These are phyloP conservation scores for Crassisporium funariophilum DNA, from an alignment of 768 basidiomycete genomes.

Conservation along the genomic window DNA sequence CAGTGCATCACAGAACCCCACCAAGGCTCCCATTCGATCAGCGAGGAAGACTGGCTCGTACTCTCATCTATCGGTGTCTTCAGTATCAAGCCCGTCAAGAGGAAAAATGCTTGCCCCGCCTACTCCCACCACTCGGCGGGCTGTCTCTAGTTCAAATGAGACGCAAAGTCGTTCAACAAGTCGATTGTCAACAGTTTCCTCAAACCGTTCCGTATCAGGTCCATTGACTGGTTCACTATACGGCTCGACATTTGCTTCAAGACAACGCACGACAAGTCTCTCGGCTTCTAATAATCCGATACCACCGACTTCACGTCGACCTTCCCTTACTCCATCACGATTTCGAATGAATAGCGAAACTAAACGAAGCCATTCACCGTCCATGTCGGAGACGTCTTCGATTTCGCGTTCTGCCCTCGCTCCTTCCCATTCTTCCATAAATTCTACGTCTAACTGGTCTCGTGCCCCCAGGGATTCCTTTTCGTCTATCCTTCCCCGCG, in stretches of 20 bases:
- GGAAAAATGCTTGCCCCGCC: slow-evolving; percentile 51
- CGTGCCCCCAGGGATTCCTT: slow-evolving; percentile 69
- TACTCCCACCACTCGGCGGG: slow-evolving; percentile 43
- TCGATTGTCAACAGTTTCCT: slow-evolving; percentile 54
- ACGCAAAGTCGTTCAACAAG: slow-evolving; percentile 56
- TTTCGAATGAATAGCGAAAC: slow-evolving; percentile 43
- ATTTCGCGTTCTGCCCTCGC: slow-evolving; percentile 44
- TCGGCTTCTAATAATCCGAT: slow-evolving; percentile 40
- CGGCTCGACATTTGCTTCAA: slow-evolving; percentile 77
- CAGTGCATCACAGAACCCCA: slow-evolving; percentile 42
- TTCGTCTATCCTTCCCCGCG: slow-evolving; percentile 41
- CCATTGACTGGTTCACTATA: slow-evolving; percentile 54
- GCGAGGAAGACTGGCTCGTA: slow-evolving; percentile 32
- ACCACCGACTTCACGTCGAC: slow-evolving; percentile 25
- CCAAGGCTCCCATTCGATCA: slow-evolving; percentile 11
- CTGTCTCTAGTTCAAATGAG: slow-evolving; percentile 49
- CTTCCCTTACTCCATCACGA: slow-evolving; percentile 33
- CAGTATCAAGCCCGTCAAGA: slow-evolving; percentile 31
- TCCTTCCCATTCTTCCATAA: slow-evolving; percentile 43
- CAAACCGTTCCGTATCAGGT: slow-evolving; percentile 71
- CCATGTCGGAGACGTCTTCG: slow-evolving; percentile 60
- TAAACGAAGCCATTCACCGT: slow-evolving; percentile 56
- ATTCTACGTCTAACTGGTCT: slow-evolving; percentile 61
- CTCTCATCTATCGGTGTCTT: slow-evolving; percentile 33
- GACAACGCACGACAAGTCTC: slow-evolving; percentile 76